Conservation (phyloP, 768 basidiomycete species). For the Daedaleopsis nitida region DNA sequence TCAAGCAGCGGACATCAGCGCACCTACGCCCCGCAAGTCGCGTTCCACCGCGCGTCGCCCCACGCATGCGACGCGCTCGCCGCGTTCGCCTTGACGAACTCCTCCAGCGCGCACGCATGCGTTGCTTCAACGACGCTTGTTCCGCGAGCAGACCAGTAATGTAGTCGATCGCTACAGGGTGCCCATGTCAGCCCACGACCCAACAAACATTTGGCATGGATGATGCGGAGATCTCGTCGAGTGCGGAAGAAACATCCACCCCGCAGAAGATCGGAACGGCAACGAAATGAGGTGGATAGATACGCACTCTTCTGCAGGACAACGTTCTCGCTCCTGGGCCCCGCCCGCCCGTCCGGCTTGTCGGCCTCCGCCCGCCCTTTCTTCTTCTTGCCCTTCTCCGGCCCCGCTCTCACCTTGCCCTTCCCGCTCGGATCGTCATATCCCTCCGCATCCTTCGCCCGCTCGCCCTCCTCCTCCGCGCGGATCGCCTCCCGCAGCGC, state of each 20-base stretch:
- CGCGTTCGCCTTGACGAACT: slow-evolving; percentile 35
- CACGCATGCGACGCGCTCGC: slow-evolving; percentile 31
- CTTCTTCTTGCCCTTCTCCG: slow-evolving; percentile 24
- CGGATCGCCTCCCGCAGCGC: slow-evolving; percentile 78
- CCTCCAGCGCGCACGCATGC: slow-evolving; percentile 48
- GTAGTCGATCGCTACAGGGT: slow-evolving; percentile 77
- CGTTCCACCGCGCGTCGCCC: slow-evolving; percentile 39
- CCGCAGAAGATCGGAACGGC: neutral
- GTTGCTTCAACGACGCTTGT: slow-evolving; percentile 55
- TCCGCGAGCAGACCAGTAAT: slow-evolving; percentile 66
- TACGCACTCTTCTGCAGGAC: slow-evolving; percentile 84
- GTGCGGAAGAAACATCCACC: neutral
- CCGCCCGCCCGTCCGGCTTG: slow-evolving; percentile 83
- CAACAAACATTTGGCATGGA: neutral
- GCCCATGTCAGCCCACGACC: slow-evolving; percentile 3
- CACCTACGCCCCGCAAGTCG: slow-evolving; percentile 33
- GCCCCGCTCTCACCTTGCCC: slow-evolving; percentile 16
- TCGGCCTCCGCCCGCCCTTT: slow-evolving; percentile 41
- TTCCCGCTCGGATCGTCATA: slow-evolving; percentile 30
- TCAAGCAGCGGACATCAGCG: no score
- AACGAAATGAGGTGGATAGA: slow-evolving; percentile 2
- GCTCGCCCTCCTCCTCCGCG: slow-evolving; percentile 64
- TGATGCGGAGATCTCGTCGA: neutral
- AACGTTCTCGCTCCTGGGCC: slow-evolving; percentile 88
- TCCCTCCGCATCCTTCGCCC: slow-evolving; percentile 46